Conservation (phyloP, 192 early-diverging fungal genomes). For the Spizellomyces punctatus region DNA sequence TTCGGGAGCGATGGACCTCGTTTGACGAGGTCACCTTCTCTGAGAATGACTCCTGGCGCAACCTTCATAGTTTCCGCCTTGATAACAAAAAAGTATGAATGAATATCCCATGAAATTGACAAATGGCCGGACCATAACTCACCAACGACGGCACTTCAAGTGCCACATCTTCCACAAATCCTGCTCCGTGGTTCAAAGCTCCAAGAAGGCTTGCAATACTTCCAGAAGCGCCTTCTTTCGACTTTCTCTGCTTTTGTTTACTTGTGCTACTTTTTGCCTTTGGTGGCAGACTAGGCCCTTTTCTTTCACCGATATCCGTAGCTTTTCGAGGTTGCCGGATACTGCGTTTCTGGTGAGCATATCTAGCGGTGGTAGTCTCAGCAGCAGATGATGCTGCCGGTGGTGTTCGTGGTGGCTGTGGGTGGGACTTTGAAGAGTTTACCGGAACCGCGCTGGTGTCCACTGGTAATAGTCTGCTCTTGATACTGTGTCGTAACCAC, state of each 20-base stretch:
- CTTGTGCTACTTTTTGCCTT: background rate
- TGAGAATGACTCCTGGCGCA: constrained; percentile 45
- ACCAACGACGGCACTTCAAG: constrained; percentile 33
- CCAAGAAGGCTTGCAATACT: background rate
- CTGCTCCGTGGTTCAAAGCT: background rate
- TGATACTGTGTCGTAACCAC: background rate
- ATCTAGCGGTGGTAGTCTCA: background rate
- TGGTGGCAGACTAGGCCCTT: background rate
- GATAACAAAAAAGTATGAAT: background rate
- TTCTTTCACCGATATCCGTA: background rate
- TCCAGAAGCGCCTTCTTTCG: background rate
- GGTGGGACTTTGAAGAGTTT: background rate
- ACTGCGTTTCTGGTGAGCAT: background rate
- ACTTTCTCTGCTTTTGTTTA: background rate
- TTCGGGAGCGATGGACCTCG: constrained; percentile 25
- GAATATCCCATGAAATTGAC: background rate
- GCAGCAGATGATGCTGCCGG: background rate
- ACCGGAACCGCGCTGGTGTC: background rate
- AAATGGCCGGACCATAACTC: background rate
- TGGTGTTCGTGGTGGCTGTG: background rate
- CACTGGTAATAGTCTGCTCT: background rate
- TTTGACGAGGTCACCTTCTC: constrained; percentile 52
- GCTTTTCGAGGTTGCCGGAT: background rate
- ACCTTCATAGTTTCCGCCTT: constrained; percentile 53
- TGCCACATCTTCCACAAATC: constrained; percentile 40